Evolutionary conservation across 805 yeast genomes (phyloP).

Genomic region (Phaffomyces opuntiae): DNA sequence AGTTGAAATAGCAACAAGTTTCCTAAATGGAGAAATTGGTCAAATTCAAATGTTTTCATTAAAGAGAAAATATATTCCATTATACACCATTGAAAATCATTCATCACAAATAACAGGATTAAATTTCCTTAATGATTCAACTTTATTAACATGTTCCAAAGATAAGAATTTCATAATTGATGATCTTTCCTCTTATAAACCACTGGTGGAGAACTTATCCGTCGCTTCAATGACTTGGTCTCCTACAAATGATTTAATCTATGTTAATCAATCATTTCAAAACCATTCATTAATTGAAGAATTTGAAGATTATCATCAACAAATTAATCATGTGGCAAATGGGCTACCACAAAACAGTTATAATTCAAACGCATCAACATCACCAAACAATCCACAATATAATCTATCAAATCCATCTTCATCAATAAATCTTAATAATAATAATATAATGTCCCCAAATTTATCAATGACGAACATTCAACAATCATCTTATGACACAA

Average conservation of each 20-base stretch:
- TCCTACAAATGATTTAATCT: constrained; percentile 40
- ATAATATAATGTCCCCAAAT: constrained; percentile 4
- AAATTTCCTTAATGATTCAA: constrained; percentile 40
- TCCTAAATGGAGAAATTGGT: constrained; percentile 55
- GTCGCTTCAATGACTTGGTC: constrained; percentile 55
- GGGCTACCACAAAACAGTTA: constrained; percentile 1
- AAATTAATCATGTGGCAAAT: neutral
- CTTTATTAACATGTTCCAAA: constrained; percentile 42
- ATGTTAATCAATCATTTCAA: constrained; percentile 38
- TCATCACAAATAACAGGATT: constrained; percentile 49
- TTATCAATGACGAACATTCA: constrained; percentile 7
- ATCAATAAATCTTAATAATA: too few species aligned
- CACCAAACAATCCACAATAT: constrained; percentile 1
- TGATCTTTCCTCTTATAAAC: constrained; percentile 38
- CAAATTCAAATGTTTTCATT: constrained; percentile 64
- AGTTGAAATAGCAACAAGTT: constrained; percentile 69
- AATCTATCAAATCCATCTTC: constrained; percentile 4
- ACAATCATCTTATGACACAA: neutral
- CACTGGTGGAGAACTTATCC: constrained; percentile 42
- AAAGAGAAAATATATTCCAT: constrained; percentile 66
- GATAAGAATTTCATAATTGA: constrained; percentile 44
- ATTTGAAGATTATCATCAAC: neutral
- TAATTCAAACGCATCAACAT: constrained; percentile 4
- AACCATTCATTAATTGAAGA: constrained; percentile 33
- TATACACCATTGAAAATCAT: constrained; percentile 43